A percentile compares a stretch with the other conserved stretches of the same genome.
phyloP scores from a whole-genome alignment of 345 rosid species.

The Corchorus capsularis region DNA sequence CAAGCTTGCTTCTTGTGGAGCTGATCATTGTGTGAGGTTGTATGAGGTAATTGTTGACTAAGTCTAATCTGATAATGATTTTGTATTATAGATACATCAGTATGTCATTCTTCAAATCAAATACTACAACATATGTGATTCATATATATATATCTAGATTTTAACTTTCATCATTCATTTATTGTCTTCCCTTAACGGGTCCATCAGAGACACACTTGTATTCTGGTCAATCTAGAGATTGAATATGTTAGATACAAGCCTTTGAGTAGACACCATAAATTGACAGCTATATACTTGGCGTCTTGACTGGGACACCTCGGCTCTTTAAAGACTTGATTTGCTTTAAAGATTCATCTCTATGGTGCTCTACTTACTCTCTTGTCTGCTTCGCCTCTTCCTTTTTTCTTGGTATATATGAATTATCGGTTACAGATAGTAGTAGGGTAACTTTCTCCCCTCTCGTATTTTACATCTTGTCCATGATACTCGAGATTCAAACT shows the following conservation, averaged over 20 bases:
- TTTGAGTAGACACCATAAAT: not conserved
- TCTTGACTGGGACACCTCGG: not conserved
- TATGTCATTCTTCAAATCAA: not conserved
- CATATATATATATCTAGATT: not conserved
- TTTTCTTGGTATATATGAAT: too few relatives aligned
- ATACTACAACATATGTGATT: not conserved
- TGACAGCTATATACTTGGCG: not conserved
- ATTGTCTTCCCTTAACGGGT: not conserved
- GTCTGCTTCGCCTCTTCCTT: too few relatives aligned
- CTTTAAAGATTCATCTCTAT: too few relatives aligned
- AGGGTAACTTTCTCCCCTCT: too few relatives aligned
- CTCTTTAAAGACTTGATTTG: not conserved
- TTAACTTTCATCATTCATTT: not conserved
- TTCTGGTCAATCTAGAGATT: not conserved
- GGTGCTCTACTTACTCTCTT: too few relatives aligned
- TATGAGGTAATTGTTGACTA: conserved; percentile 49
- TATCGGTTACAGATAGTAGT: too few relatives aligned
- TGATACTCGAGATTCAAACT: too few relatives aligned
- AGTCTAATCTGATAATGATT: conserved; percentile 10
- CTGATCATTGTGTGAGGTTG: conserved; percentile 83
- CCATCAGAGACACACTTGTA: not conserved
- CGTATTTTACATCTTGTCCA: too few relatives aligned
- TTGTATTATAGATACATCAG: not conserved
- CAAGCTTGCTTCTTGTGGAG: conserved; percentile 81
- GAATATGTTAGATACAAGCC: not conserved